Conservation (phyloP, 2,329 filamentous ascomycete species). For the Fusarium sterilihyphosum region DNA sequence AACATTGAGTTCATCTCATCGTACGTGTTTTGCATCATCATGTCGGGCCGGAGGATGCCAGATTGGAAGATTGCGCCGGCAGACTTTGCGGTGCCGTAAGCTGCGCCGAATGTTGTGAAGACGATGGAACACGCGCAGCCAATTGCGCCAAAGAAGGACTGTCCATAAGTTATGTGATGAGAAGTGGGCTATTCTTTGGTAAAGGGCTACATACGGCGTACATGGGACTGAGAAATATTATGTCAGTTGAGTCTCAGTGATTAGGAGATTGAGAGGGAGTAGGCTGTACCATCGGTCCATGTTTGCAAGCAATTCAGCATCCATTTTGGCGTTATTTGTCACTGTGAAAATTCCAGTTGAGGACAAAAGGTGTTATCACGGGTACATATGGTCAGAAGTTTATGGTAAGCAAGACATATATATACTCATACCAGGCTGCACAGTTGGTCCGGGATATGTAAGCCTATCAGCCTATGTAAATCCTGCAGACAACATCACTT, state of each 20-base stretch:
- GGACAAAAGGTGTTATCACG: neutral
- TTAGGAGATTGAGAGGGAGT: neutral
- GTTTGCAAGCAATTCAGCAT: conserved; percentile 44
- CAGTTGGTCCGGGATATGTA: neutral
- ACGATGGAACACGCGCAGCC: conserved; percentile 58
- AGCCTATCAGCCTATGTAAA: neutral
- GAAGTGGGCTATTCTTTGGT: neutral
- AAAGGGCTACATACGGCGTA: conserved; percentile 53
- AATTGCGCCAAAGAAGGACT: conserved; percentile 56
- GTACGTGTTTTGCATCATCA: conserved; percentile 56
- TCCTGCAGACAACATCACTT: neutral
- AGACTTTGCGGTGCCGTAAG: conserved; percentile 57
- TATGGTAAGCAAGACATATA: neutral
- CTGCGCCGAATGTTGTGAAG: conserved; percentile 61
- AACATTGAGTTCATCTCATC: neutral
- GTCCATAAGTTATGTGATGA: neutral
- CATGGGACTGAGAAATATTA: conserved; percentile 48
- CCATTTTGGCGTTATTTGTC: conserved; percentile 41
- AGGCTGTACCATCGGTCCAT: conserved; percentile 50
- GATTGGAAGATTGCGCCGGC: conserved; percentile 55
- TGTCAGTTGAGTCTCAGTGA: neutral
- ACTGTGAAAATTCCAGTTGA: neutral
- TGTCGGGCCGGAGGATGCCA: conserved; percentile 56
- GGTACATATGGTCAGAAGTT: neutral
- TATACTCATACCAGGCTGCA: neutral